Conservation (phyloP, 108 stramenopile genomes). For the Bacterosira constricta region DNA sequence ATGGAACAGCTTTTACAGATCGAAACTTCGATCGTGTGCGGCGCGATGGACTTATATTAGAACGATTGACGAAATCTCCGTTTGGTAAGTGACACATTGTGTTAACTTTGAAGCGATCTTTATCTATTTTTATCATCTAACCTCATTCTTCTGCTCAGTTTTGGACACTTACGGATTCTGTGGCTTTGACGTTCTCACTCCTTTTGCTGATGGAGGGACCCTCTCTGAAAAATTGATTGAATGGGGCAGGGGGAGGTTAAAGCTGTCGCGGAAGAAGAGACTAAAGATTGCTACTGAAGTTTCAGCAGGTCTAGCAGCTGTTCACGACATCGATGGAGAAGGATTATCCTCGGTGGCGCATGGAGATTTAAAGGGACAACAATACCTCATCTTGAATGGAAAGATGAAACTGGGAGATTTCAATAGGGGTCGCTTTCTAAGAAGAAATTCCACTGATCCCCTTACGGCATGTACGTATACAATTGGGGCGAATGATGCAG, state of each 20-base stretch:
- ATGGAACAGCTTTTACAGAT: slow-evolving; percentile 26
- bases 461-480: slow-evolving; percentile 40
- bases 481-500: slow-evolving; percentile 43
- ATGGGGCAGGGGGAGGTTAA: slow-evolving; percentile 9
- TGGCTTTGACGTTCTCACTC: slow-evolving; percentile 34
- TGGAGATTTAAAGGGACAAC: slow-evolving; percentile 42
- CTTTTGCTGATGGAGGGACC: slow-evolving; percentile 31
- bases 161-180: slow-evolving; percentile 39
- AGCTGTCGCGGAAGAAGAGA: slow-evolving; percentile 13
- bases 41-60: slow-evolving; percentile 38
- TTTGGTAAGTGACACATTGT: slow-evolving; percentile 9
- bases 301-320: slow-evolving; percentile 31
- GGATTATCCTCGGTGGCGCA: slow-evolving; percentile 44
- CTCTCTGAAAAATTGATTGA: background rate
- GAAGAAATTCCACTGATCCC: slow-evolving; percentile 24
- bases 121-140: background rate
- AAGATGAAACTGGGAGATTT: slow-evolving; percentile 43
- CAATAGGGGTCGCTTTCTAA: slow-evolving; percentile 41
- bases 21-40: slow-evolving; percentile 45
- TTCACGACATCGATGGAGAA: slow-evolving; percentile 48
- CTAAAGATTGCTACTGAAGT: slow-evolving; percentile 34
- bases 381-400: slow-evolving; percentile 39
- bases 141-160: background rate
- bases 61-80: slow-evolving; percentile 29
- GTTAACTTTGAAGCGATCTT: background rate